Evolutionary conservation across 345 rosid genomes (phyloP).

Genomic region (Corchorus capsularis): DNA sequence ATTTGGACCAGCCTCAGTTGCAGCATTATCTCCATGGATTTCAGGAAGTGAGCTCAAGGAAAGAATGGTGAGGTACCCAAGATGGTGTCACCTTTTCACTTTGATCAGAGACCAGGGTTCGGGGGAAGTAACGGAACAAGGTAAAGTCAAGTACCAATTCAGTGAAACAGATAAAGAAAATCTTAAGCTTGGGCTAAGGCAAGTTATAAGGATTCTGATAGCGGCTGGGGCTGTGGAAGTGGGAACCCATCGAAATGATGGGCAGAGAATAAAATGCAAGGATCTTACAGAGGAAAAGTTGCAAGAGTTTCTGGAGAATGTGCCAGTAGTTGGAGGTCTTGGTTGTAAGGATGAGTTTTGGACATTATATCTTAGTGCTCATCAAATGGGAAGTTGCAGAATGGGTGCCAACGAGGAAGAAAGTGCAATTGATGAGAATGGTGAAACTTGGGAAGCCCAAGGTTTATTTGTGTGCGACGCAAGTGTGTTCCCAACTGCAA

Average conservation of each 20-base stretch:
- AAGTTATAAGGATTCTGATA: constrained; percentile 55
- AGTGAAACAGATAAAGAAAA: constrained; percentile 58
- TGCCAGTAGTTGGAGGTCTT: constrained; percentile 40
- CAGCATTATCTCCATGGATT: constrained; percentile 60
- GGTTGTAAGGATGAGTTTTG: constrained; percentile 48
- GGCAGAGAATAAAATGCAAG: constrained; percentile 53
- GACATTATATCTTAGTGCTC: constrained; percentile 48
- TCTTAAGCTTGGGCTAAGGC: constrained; percentile 58
- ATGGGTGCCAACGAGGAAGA: constrained; percentile 55
- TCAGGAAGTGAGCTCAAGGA: constrained; percentile 65
- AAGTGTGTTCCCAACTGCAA: constrained; percentile 38
- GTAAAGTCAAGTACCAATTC: constrained; percentile 39
- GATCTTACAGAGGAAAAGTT: constrained; percentile 46
- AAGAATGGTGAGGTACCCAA: constrained; percentile 51
- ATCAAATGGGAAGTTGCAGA: constrained; percentile 83
- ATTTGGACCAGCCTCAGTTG: constrained; percentile 63
- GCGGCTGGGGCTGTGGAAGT: constrained; percentile 86
- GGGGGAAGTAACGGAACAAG: constrained; percentile 20
- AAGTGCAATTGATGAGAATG: constrained; percentile 65
- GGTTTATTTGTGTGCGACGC: constrained; percentile 49
- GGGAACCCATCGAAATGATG: constrained; percentile 69
- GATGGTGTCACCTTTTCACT: constrained; percentile 49
- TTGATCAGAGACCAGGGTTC: constrained; percentile 39
- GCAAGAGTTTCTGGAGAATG: constrained; percentile 46
- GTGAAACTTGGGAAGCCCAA: constrained; percentile 62